Evolutionary conservation across 257 asterid species (phyloP).

Genomic region (Solanum arcanum): DNA sequence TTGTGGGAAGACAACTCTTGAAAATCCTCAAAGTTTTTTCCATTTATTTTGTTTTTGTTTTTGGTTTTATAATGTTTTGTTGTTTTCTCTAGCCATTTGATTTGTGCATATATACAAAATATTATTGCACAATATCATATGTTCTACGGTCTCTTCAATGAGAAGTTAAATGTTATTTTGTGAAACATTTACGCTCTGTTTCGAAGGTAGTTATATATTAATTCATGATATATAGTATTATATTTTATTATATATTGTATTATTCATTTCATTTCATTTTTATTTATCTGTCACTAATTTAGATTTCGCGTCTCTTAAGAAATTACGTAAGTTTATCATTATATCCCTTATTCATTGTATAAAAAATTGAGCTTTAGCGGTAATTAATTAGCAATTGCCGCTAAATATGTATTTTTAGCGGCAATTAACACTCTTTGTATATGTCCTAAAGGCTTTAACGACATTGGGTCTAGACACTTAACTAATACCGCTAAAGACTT

Average conservation of each 20-base stretch:
- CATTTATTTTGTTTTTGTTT: neutral
- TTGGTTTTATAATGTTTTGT: neutral
- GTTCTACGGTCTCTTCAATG: neutral
- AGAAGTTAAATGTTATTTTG: neutral
- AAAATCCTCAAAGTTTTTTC: neutral
- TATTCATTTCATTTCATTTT: no score
- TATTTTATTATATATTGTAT: neutral
- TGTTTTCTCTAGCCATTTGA: neutral
- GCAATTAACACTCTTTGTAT: no score
- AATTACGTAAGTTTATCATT: no score
- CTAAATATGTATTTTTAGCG: no score
- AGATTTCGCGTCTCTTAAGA: no score
- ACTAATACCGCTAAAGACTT: no score
- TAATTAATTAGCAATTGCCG: no score
- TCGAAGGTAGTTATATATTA: neutral
- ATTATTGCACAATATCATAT: neutral
- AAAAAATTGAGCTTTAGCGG: no score
- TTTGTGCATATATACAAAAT: neutral
- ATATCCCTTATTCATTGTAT: no score
- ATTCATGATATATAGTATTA: neutral
- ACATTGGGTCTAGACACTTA: no score
- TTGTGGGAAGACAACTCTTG: constrained; percentile 44
- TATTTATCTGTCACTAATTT: no score
- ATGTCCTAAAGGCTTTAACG: no score
- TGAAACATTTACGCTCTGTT: neutral